Evolutionary conservation across 352 stramenopile genomes (phyloP), one percentile per base, ranked within the genome.

Genomic region (Phytophthora boehmeriae): DNA sequence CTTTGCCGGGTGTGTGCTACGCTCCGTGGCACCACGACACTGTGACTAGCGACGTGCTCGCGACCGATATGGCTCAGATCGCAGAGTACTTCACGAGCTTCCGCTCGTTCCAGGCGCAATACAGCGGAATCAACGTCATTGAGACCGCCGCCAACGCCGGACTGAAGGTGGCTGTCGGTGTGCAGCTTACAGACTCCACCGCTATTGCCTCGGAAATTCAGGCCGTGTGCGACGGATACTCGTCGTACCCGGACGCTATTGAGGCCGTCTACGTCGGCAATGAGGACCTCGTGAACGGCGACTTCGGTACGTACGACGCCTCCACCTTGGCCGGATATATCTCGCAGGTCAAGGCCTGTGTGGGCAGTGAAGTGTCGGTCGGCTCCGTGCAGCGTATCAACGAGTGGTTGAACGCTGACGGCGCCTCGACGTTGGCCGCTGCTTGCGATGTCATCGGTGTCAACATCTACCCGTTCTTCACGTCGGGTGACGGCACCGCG

Each of bases 211-310:
- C 48, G 25, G 78, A 88, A 59, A 83, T 92, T 66, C 34, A 79
- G 45, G 78, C 83, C 25, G 78, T 78, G 28, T 80, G 84, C 44
- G 56, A 68, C 13, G 83, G 73, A 42, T 81, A 74, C 23, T 50
- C 75, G 57, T 58, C 50, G n/a, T 63, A 80, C 42, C 71, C 78
- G 3, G 46, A 68, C 16, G 66, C 44, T 1, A 71, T 92, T 22
- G 62, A 86, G 20, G 78, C 80, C 9, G 82, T 92, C 47, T 90
- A 88, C 67, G 79, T 86, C 20, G 83, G 83, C 42, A 92, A 89
- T 64, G 83, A 92, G 51, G 76, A 92, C 70, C 66, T 92, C 4
- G 56, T 68, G 43, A 85, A 85, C 56, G 79, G 63, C 16, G 65
- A 63, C 52, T 83, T 71, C 34, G 78, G 76, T 19, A 65, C 57